These are phyloP conservation scores for Eucalyptus marginata DNA, from an alignment of 345 rosid species.

Conservation along the genomic window DNA sequence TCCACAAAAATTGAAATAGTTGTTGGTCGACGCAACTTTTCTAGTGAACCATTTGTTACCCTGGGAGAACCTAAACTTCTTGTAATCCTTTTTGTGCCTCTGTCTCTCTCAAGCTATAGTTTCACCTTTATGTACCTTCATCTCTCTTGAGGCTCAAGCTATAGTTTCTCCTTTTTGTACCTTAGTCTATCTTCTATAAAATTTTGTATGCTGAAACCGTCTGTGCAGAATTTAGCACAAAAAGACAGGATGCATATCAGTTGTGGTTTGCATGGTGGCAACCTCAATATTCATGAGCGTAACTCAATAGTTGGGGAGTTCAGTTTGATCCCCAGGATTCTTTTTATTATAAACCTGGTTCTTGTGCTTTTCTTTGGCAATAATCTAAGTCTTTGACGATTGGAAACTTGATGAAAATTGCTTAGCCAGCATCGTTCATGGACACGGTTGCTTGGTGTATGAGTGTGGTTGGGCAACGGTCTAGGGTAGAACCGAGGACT, in stretches of 20 bases:
- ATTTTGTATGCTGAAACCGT: background rate
- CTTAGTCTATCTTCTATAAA: background rate
- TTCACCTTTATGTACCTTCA: rapidly evolving
- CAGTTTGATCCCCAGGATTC: background rate
- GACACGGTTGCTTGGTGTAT: background rate
- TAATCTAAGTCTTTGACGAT: background rate
- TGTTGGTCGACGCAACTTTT: background rate
- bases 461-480: background rate
- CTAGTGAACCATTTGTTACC: background rate
- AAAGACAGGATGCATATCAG: background rate
- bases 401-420: background rate
- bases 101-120: background rate
- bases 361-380: background rate
- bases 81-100: background rate
- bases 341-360: background rate
- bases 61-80: background rate
- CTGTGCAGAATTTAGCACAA: background rate
- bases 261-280: background rate
- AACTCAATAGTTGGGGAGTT: background rate
- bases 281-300: background rate
- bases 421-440: background rate
- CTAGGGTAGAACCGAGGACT: background rate
- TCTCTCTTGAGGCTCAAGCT: background rate
- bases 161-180: background rate
- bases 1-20: background rate